A percentile compares a stretch with the other conserved stretches of the same genome.
Conservation (phyloP, 768 basidiomycete species). For the Pleurotus tuber-regium region DNA sequence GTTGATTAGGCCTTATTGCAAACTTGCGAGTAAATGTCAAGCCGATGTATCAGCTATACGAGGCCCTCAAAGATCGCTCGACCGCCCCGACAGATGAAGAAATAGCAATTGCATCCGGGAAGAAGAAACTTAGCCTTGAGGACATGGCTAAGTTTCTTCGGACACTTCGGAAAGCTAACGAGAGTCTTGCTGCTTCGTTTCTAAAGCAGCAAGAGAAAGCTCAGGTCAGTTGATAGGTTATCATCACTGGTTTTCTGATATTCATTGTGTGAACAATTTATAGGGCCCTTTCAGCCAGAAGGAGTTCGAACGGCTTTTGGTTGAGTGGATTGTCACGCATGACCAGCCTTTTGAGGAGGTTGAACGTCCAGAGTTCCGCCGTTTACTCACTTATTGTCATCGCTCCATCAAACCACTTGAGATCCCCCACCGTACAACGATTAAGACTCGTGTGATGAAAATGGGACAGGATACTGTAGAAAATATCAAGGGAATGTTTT, state of each 20-base stretch:
- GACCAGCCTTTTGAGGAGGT: conserved; percentile 22
- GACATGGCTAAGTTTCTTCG: neutral
- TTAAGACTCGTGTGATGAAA: conserved; percentile 16
- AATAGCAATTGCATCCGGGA: neutral
- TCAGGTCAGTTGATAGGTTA: neutral
- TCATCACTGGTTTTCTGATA: neutral
- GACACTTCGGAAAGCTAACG: neutral
- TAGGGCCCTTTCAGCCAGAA: conserved; percentile 17
- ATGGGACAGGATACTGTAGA: conserved; percentile 15
- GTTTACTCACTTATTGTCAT: conserved; percentile 17
- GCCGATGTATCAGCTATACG: neutral
- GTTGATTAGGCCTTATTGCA: neutral
- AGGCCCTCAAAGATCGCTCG: neutral
- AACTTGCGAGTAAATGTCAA: neutral
- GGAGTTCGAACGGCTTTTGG: conserved; percentile 17
- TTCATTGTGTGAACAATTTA: too few species aligned
- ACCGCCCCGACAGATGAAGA: neutral
- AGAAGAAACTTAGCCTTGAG: neutral
- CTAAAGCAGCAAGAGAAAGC: neutral
- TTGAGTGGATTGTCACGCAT: conserved; percentile 15
- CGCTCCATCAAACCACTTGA: conserved; percentile 7
- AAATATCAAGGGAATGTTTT: conserved; percentile 14
- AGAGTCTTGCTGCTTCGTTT: neutral
- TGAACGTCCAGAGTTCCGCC: conserved; percentile 17
- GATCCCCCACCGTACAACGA: conserved; percentile 9